Evolutionary conservation across 768 basidiomycete genomes (phyloP), one percentile per base, ranked within the genome.

Genomic region (Lanmaoa rubissima): DNA sequence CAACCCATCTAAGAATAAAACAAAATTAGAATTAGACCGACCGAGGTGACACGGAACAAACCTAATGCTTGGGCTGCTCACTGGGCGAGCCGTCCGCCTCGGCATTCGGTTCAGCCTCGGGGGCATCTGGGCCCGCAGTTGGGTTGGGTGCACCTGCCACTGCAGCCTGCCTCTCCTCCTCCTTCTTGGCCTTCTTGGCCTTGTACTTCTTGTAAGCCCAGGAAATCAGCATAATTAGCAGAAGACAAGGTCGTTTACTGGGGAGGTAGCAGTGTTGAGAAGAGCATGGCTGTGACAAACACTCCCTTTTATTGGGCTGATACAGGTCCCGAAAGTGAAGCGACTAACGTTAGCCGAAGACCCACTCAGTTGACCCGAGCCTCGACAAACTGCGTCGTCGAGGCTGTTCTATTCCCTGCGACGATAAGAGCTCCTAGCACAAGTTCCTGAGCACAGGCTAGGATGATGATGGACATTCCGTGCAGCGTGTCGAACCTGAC

Each of bases 151-250:
- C 56, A 42, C 5, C 54, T 14, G 2, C 39, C 5, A 57, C 36
- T 1, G 56, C 56, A 3, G 46, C 50, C 11, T 17, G 52, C 48
- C 59, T 59, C 49, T 60, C 36, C 43, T 61, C 59, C 44, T 61
- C 59, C 53, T 61, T 63, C 47, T 55, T 60, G 26, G 53, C 52
- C 46, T 60, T 67, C 42, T 59, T 68, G 17, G 53, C 57, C 49
- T 66, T 66, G 65, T 71, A 69, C 59, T 67, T 69, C 31, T 69
- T 61, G 49, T 60, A 69, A 28, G 39, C 59, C 50, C 44, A 60
- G 11, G 26, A 1, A 21, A 67, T 14, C 0, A 69, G 0, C 66
- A 59, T 68, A 54, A 21, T 54, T 34, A 28, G 39, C 24, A 39
- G 6, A 38, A 11, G 45, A 24, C 17, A 48, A 16, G 35, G 9